Evolutionary conservation across 495 filamentous ascomycete species (phyloP), one percentile per base, ranked within the genome.

Genomic region (Rostrohypoxylon terebratum): DNA sequence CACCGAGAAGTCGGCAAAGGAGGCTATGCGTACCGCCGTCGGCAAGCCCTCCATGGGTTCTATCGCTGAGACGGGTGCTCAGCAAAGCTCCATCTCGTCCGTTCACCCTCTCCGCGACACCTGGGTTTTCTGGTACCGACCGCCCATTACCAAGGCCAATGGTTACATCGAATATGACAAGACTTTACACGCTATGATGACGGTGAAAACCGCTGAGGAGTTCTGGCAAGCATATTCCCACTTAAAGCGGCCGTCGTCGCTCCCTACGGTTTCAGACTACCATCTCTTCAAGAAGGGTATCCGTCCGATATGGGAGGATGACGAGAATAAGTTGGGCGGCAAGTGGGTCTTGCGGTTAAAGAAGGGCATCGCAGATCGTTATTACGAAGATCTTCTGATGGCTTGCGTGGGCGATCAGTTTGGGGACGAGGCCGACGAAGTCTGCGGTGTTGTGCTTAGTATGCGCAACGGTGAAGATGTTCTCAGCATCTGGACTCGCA

Each of bases 251-350:
- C 96, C 96, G 1, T 97, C 93, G 45, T 82, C 87, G 13, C 85
- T 99, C 54, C 96, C 96, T 9, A 90, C 94, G 20, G 96, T 98
- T 31, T 97, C 94, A 13, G 96, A 99, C 77, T 99, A 98, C 78
- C 96, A 98, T 79, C 90, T 99, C 59, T 99, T 99, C 83, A 96
- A 96, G 85, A 94, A 96, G 76, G 96, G 94, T 53, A 94, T 98
- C 31, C 90, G 96, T 66, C 96, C 96, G 40, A 96, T 98, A 77
- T 99, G 96, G 96, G 96, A 99, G 81, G 96, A 99, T 75, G 93
- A 97, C 58, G 94, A 95, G 73, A 99, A 99, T 82, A 97, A 93
- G 82, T 88, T 89, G 59, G 96, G 96, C 59, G 96, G 96, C 28
- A 99, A 99, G 84, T 99, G 95, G 94, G 93, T 97, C 58, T 90